Conservation (phyloP, 768 basidiomycete species). For the Lactifluus pinguis region DNA sequence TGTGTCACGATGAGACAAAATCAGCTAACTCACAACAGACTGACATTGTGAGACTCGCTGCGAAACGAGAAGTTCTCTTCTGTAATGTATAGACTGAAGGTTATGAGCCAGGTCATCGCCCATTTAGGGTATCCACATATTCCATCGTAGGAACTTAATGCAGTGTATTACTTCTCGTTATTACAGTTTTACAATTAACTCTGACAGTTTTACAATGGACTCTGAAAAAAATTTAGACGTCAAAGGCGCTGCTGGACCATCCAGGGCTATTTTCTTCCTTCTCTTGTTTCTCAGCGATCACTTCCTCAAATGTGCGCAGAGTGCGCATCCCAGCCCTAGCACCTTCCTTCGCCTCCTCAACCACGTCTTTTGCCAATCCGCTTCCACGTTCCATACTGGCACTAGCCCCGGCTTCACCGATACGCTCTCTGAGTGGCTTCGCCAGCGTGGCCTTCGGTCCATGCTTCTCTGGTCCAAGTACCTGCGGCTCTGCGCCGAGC, state of each 20-base stretch:
- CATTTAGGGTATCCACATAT: too few relatives aligned
- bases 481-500: slow-evolving; percentile 67
- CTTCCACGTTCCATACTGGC: slow-evolving; percentile 22
- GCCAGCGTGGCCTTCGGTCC: slow-evolving; percentile 54
- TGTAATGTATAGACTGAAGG: too few relatives aligned
- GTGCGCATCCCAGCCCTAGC: slow-evolving; percentile 24
- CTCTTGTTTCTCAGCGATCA: slow-evolving; percentile 26
- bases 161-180: neutral
- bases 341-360: slow-evolving; percentile 22
- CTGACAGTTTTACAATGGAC: neutral
- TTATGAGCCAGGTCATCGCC: too few relatives aligned
- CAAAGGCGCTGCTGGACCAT: slow-evolving; percentile 33
- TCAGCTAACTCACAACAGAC: too few relatives aligned
- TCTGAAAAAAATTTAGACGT: slow-evolving; percentile 17
- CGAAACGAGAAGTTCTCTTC: too few relatives aligned
- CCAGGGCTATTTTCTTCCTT: slow-evolving; percentile 27
- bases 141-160: neutral
- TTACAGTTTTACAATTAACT: neutral
- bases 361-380: slow-evolving; percentile 22
- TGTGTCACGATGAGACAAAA: too few relatives aligned
- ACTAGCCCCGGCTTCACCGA: slow-evolving; percentile 22
- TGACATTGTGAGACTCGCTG: too few relatives aligned
- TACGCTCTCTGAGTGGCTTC: slow-evolving; percentile 30
- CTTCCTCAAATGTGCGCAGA: slow-evolving; percentile 27
- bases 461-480: slow-evolving; percentile 55